Evolutionary conservation across 164 flowering plant species (phyloP), one percentile per base, ranked within the genome.

Genomic region (Chimonanthus salicifolius): DNA sequence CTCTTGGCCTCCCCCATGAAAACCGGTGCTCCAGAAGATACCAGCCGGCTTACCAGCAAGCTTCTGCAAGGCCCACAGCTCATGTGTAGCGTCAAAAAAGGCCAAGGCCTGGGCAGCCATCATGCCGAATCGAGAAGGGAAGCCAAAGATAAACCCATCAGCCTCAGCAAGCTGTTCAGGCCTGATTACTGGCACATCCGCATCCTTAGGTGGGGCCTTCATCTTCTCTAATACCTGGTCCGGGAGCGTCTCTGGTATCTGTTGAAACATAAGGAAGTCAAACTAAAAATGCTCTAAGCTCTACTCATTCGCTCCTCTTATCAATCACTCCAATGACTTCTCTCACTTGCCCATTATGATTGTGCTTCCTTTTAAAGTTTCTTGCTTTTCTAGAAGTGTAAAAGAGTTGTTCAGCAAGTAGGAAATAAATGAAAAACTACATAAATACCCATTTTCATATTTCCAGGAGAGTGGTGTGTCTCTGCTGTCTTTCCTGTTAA

Each of bases 1-100:
- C 77, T 93, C 98, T 80, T 93, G 97, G 64, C 98, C 98, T 74
- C 98, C 98, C 9, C 98, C 97, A 76, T 90, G 91, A 77, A 90
- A 94, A 43, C 98, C 95, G 33, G 97, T 94, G 80, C 98, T 94
- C 94, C 95, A 91, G 75, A 91, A 94, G 74, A 94, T 83, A 62
- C 97, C 98, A 33, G 97, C 97, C 60, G 98, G 98, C 75, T 94
- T 94, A 3, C 95, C 97, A 47, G 98, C 97, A 67, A 94, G 94
- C 6, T 88, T 83, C 78, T 94, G 98, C n/a, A 82, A 51, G 18
- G 71, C 84, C 90, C 92, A 92, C 13, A 94, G 75, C 63, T 86
- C 85, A 65, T 70, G 58, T 0, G 94, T 86, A 66, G 94, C 80
- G 76, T 88, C 95, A 76, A 90, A 90, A 78, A 94, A 94, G 69